Percentiles rank a stretch among this genome's conserved stretches.
Evolutionary conservation across 345 rosid genomes (phyloP).

Genomic region (Combretum micranthum): DNA sequence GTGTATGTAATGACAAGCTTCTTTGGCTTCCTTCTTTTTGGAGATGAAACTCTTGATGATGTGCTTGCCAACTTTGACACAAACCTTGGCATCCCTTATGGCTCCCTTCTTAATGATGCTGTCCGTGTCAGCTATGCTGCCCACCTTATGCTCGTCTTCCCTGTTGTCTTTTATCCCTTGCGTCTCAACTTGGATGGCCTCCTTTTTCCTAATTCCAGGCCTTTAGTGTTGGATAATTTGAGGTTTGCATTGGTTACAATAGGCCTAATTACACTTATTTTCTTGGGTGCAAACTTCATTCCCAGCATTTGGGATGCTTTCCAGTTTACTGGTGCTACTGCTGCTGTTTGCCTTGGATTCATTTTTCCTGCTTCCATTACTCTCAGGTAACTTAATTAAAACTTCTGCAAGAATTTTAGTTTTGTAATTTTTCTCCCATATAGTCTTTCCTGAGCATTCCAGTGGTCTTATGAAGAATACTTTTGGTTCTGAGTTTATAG

Average conservation of each 20-base stretch:
- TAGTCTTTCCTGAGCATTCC: not conserved
- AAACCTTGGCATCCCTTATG: conserved; percentile 68
- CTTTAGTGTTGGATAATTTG: conserved; percentile 45
- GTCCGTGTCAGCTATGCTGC: conserved; percentile 85
- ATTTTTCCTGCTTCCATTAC: conserved; percentile 84
- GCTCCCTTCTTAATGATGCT: conserved; percentile 58
- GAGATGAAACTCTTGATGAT: conserved; percentile 70
- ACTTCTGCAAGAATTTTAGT: not conserved
- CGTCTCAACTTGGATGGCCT: conserved; percentile 83
- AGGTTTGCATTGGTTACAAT: conserved; percentile 60
- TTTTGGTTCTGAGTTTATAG: not conserved
- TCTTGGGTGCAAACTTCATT: conserved; percentile 76
- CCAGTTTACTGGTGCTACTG: conserved; percentile 93
- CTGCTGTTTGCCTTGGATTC: conserved; percentile 90
- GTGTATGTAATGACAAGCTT: conserved; percentile 73
- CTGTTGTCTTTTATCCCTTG: conserved; percentile 74
- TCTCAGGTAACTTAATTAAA: conserved; percentile 35
- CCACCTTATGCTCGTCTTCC: conserved; percentile 94
- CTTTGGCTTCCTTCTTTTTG: conserved; percentile 88
- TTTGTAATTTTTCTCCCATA: not conserved
- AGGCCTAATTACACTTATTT: conserved; percentile 53
- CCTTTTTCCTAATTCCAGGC: conserved; percentile 60
- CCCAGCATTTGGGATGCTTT: conserved; percentile 99
- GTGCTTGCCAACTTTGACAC: conserved; percentile 88
- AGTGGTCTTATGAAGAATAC: no score